Conservation (phyloP, 1,284 basidiomycete genomes). For the Trichosporon inkin region DNA sequence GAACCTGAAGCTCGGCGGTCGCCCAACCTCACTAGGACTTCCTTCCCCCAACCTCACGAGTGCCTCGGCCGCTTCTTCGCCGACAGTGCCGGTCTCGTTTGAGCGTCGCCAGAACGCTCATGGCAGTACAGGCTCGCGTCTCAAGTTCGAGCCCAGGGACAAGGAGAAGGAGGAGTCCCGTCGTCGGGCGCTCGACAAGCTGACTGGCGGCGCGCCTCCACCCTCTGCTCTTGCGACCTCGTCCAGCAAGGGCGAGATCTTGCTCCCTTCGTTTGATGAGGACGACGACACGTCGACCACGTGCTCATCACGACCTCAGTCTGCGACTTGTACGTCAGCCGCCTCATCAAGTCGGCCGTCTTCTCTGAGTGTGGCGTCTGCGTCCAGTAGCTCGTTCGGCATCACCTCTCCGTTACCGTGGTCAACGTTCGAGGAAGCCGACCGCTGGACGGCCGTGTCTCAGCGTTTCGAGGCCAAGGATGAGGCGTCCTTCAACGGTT, state of each 20-base stretch:
- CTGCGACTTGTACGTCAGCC: slow-evolving; percentile 29
- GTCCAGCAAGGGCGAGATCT: slow-evolving; percentile 28
- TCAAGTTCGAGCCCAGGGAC: slow-evolving; percentile 47
- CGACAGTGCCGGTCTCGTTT: slow-evolving; percentile 17
- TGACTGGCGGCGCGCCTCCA: slow-evolving; percentile 30
- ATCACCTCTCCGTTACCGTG: slow-evolving; percentile 28
- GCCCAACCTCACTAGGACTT: slow-evolving; percentile 38
- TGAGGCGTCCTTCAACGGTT: slow-evolving; percentile 30
- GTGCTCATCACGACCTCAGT: slow-evolving; percentile 32
- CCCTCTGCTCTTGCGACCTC: slow-evolving; percentile 10
- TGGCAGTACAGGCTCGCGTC: slow-evolving; percentile 17
- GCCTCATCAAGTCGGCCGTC: slow-evolving; percentile 33
- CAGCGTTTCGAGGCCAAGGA: slow-evolving; percentile 29
- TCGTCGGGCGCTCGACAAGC: slow-evolving; percentile 42
- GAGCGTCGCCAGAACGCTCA: slow-evolving; percentile 5
- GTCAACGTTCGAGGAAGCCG: slow-evolving; percentile 23
- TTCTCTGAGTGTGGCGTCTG: slow-evolving; percentile 25
- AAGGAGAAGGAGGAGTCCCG: slow-evolving; percentile 44
- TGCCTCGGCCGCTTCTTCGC: slow-evolving; percentile 33
- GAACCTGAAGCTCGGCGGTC: slow-evolving; percentile 38
- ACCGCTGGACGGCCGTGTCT: slow-evolving; percentile 18
- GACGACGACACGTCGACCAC: slow-evolving; percentile 35
- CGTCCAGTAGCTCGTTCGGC: slow-evolving; percentile 22
- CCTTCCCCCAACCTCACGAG: slow-evolving; percentile 31
- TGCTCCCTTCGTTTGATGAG: slow-evolving; percentile 43